These are phyloP conservation scores for Chrysanthemum seticuspe DNA, from an alignment of 129 eudicot species.

Conservation along the genomic window DNA sequence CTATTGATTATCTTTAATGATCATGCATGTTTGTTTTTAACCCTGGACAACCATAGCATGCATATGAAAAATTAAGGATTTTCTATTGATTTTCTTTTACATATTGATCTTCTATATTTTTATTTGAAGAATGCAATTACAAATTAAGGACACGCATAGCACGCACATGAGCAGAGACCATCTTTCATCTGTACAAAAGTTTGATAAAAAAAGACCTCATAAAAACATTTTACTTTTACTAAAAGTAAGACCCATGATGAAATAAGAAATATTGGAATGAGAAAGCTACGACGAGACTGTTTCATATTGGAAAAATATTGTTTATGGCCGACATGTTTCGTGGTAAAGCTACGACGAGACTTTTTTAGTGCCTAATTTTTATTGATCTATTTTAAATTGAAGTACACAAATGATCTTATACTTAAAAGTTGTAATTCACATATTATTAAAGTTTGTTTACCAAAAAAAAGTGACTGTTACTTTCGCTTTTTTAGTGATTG, in stretches of 20 bases:
- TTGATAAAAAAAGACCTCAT: neutral
- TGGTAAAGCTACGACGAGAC: constrained; percentile 21
- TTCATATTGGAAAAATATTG: neutral
- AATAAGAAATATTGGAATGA: neutral
- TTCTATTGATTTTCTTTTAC: too few species aligned
- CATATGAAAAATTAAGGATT: too few species aligned
- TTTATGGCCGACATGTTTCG: constrained; percentile 43
- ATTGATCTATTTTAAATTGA: constrained; percentile 7
- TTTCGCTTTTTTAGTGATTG: neutral
- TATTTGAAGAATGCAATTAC: too few species aligned
- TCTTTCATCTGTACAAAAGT: too few species aligned
- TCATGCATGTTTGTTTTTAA: too few species aligned
- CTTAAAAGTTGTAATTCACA: constrained; percentile 5
- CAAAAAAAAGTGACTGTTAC: neutral
- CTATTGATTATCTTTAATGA: too few species aligned
- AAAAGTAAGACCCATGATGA: neutral
- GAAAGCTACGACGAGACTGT: neutral
- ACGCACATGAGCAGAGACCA: too few species aligned
- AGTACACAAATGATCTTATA: constrained; percentile 10
- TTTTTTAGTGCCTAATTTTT: constrained; percentile 14
- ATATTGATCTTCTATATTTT: too few species aligned
- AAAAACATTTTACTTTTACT: neutral
- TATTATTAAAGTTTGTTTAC: constrained; percentile 15
- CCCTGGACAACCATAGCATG: too few species aligned
- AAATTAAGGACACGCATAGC: too few species aligned